Conservation (phyloP, 1,284 basidiomycete genomes). For the Fistulinella cinereoalba region DNA sequence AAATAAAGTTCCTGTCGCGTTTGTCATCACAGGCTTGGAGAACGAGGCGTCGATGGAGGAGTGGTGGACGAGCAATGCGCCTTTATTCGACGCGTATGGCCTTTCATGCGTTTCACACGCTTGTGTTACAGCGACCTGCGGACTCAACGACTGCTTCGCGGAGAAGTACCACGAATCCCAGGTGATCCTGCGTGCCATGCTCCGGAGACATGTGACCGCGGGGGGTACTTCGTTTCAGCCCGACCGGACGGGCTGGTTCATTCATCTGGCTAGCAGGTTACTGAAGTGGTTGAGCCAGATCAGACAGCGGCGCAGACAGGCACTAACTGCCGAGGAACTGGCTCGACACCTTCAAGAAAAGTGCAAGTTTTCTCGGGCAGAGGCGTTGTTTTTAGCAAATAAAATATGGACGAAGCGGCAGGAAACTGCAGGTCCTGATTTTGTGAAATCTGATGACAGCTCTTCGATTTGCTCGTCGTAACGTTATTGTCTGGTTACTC, state of each 20-base stretch:
- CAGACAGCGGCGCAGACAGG: neutral
- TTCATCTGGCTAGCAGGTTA: constrained; percentile 21
- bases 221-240: constrained; percentile 24
- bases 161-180: constrained; percentile 15
- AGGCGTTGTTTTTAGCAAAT: constrained; percentile 15
- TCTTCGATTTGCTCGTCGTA: no score
- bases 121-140: constrained; percentile 23
- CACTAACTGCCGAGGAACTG: constrained; percentile 17
- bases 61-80: constrained; percentile 20
- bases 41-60: constrained; percentile 23
- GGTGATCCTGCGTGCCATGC: constrained; percentile 15
- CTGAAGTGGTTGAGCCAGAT: constrained; percentile 17
- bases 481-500: no score
- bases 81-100: constrained; percentile 2
- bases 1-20: constrained; percentile 22
- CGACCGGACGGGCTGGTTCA: constrained; percentile 18
- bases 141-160: constrained; percentile 10
- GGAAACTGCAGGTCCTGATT: constrained; percentile 18
- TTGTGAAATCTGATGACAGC: constrained; percentile 14
- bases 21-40: constrained; percentile 29
- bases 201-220: constrained; percentile 14
- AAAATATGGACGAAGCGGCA: constrained; percentile 18
- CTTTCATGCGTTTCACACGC: constrained; percentile 21
- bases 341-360: constrained; percentile 11
- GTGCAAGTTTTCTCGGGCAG: constrained; percentile 13